Base-by-base conservation (phyloP, 352 stramenopile genomes). In the Phytopythium ostracodes region DNA sequence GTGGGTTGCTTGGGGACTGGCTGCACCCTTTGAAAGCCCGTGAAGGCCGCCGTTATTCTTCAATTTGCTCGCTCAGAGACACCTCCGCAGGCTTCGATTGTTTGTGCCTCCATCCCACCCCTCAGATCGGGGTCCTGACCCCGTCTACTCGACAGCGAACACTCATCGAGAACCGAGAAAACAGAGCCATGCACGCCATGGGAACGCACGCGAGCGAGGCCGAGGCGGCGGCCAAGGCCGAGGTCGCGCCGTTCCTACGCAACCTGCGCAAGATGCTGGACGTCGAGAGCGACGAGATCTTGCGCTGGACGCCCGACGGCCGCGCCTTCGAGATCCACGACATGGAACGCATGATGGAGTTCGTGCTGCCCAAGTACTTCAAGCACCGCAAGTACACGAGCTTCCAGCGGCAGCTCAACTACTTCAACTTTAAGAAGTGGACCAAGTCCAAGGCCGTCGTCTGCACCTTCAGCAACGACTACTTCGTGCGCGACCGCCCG, bases 301-400 rank as follows among this genome's bases (percentile, higher is more conserved):
- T 88, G 49, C 70, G 78, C 36, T 88, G 78, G 78, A 84, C 75
- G 11, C 14, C 56, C 29, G 76, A 91, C 60, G 76, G 73, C 33
- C 63, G 57, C 25, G 73, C 76, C 17, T 89, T 91, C 43, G 76
- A 89, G 55, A 90, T 91, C 60, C 70, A 82, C 65, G 79, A 92
- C 73, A 84, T 88, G 73, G 59, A 66, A 29, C 61, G 63, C 44
- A 85, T 97, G 62, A 91, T 93, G 73, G 63, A 76, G 27, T 25
- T 15, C 47, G 80, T 97, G 55, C 79, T 98, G 25, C 91, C 93
- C 29, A 90, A 92, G 65, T 98, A 98, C 74, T 98, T 98, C 70
- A 98, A 98, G 64, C 93, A 98, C 71, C 76, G 79, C 70, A 97
- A 94, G 66, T 98, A 98, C 80, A 94, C 93, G 59, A 97, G 88